A percentile compares a stretch with the other conserved stretches of the same genome.
These are phyloP conservation scores for Gossypium herbaceum DNA, from an alignment of 345 rosid species.

Conservation along the genomic window DNA sequence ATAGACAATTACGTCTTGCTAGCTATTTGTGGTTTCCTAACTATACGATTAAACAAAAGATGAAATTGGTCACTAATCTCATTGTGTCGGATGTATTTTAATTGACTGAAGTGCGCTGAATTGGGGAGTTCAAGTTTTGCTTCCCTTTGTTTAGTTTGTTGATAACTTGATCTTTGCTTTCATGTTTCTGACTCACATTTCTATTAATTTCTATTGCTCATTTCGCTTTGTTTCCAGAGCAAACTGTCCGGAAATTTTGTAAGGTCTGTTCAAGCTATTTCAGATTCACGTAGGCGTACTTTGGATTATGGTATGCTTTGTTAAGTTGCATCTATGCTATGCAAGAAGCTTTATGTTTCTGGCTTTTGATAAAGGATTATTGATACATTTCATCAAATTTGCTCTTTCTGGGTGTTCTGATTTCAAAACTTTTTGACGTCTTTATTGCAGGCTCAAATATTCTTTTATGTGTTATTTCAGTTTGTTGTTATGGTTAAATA, in stretches of 20 bases:
- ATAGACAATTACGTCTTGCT: too few relatives aligned
- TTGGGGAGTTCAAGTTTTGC: neutral
- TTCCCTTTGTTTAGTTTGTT: slow-evolving; percentile 4
- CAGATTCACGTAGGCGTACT: slow-evolving; percentile 52
- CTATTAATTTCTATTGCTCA: neutral
- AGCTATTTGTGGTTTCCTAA: neutral
- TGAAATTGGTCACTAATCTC: neutral
- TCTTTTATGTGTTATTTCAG: neutral
- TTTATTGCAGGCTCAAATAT: neutral
- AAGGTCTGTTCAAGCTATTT: slow-evolving; percentile 44
- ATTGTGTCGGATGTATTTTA: neutral
- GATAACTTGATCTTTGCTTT: neutral
- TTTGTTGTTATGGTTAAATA: neutral
- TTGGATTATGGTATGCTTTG: slow-evolving; percentile 39
- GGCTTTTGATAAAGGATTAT: neutral
- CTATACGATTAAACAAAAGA: neutral
- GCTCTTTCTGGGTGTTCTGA: neutral
- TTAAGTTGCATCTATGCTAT: slow-evolving; percentile 2
- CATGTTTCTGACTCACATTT: neutral
- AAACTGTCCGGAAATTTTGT: slow-evolving; percentile 50
- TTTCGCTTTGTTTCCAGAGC: slow-evolving; percentile 34
- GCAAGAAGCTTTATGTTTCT: neutral
- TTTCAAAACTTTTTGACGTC: neutral
- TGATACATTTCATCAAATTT: neutral
- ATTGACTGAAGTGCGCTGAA: neutral